A percentile compares a stretch with the other conserved stretches of the same genome.
Conservation (phyloP, 139 green algal species). For the Tetraselmis striata region DNA sequence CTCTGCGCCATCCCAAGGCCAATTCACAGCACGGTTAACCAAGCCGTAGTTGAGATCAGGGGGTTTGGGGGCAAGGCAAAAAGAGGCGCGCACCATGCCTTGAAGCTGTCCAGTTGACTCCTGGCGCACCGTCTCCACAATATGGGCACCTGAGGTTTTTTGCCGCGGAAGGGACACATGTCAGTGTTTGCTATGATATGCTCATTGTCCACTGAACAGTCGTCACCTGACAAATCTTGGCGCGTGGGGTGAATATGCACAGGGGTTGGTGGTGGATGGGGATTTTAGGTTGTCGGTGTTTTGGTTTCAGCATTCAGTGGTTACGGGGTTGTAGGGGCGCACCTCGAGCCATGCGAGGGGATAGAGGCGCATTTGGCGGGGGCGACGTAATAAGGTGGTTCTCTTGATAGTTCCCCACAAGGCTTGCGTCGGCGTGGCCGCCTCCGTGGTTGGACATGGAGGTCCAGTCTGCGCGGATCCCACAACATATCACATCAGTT, state of each 20-base stretch:
- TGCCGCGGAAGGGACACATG: too few species aligned
- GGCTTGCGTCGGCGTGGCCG: neutral
- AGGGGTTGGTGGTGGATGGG: neutral
- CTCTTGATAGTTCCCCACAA: too few species aligned
- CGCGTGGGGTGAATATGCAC: neutral
- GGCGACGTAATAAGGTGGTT: too few species aligned
- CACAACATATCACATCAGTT: too few species aligned
- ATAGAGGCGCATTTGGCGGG: too few species aligned
- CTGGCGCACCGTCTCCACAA: neutral
- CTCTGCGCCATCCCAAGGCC: too few species aligned
- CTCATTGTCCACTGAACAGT: too few species aligned
- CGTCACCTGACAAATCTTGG: too few species aligned
- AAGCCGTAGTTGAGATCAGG: neutral
- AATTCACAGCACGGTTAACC: neutral
- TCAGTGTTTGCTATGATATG: too few species aligned
- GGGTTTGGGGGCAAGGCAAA: neutral
- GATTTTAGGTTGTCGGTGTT: neutral
- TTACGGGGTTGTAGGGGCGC: too few species aligned
- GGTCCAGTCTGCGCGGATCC: neutral
- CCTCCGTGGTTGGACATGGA: neutral
- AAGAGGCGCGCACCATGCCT: neutral
- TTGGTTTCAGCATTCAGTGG: too few species aligned
- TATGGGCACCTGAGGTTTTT: neutral
- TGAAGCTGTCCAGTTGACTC: neutral
- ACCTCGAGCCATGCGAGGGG: too few species aligned